These are phyloP conservation scores for Coemansia guatemalensis DNA, from an alignment of 192 early-diverging fungal genomes.

Conservation along the genomic window DNA sequence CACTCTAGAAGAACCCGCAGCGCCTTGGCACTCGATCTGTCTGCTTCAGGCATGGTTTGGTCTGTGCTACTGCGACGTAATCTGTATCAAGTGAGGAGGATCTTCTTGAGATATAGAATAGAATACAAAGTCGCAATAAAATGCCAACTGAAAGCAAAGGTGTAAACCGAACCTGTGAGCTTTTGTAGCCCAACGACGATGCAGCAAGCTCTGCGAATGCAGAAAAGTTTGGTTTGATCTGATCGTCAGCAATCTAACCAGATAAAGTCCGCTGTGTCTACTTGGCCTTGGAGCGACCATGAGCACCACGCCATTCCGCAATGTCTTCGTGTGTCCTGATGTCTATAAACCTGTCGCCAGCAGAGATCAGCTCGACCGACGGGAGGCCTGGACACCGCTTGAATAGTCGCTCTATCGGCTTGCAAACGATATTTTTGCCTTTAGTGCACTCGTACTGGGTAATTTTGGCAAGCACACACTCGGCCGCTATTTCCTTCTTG, in stretches of 20 bases:
- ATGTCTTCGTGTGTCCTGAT: slow-evolving; percentile 15
- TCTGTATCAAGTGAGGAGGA: not conserved
- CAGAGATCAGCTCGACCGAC: slow-evolving; percentile 39
- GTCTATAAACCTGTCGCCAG: slow-evolving; percentile 21
- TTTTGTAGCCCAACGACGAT: not conserved
- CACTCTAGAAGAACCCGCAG: slow-evolving; percentile 45
- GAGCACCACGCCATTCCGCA: not conserved
- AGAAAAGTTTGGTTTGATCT: slow-evolving; percentile 18
- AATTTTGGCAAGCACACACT: slow-evolving; percentile 44
- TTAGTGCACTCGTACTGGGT: slow-evolving; percentile 34
- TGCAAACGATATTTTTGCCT: slow-evolving; percentile 29
- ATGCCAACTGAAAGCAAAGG: not conserved
- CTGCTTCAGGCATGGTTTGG: slow-evolving; percentile 3
- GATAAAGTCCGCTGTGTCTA: not conserved
- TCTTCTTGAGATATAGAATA: not conserved
- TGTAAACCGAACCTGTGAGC: not conserved
- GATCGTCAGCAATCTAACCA: not conserved
- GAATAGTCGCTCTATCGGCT: slow-evolving; percentile 43
- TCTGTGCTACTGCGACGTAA: not conserved
- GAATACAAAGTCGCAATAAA: not conserved
- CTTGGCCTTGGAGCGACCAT: not conserved
- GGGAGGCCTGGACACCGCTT: slow-evolving; percentile 39
- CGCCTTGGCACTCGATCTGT: slow-evolving; percentile 9
- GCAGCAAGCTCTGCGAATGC: not conserved
- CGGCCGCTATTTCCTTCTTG: slow-evolving; percentile 11